Conservation (phyloP, 371 early-diverging fungal species). For the Mucor lusitanicus region DNA sequence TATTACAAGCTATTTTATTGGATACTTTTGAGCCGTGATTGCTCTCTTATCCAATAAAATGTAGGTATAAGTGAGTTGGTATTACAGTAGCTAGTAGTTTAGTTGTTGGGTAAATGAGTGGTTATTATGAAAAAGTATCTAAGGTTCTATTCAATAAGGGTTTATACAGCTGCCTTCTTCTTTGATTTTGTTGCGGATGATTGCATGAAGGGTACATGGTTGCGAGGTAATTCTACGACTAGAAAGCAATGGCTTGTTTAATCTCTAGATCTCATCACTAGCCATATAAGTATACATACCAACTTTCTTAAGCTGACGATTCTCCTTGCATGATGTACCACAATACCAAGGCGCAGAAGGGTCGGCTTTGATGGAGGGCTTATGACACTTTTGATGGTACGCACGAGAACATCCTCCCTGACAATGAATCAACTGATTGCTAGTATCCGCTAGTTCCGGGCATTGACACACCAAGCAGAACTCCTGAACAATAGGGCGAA, state of each 20-base stretch:
- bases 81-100: too few relatives aligned
- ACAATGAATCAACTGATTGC: conserved; percentile 19
- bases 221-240: conserved; percentile 61
- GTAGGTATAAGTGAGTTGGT: too few relatives aligned
- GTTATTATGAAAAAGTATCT: too few relatives aligned
- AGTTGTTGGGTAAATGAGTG: too few relatives aligned
- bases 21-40: too few relatives aligned
- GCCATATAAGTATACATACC: conserved; percentile 27
- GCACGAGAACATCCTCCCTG: conserved; percentile 59
- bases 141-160: neutral
- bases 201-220: conserved; percentile 59
- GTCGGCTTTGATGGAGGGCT: conserved; percentile 41
- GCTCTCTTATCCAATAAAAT: too few relatives aligned
- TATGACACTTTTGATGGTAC: conserved; percentile 67
- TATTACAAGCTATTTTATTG: too few relatives aligned
- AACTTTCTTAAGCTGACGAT: conserved; percentile 56
- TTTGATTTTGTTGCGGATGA: conserved; percentile 3
- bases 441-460: conserved; percentile 32
- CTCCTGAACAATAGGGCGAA: conserved; percentile 78
- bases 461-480: conserved; percentile 39
- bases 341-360: conserved; percentile 68
- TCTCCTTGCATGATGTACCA: conserved; percentile 63
- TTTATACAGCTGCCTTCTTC: conserved; percentile 3
- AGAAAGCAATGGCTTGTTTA: conserved; percentile 11
- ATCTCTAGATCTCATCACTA: neutral